Evolutionary conservation across 495 filamentous ascomycete genomes (phyloP).

Genomic region (Xylaria acuta): DNA sequence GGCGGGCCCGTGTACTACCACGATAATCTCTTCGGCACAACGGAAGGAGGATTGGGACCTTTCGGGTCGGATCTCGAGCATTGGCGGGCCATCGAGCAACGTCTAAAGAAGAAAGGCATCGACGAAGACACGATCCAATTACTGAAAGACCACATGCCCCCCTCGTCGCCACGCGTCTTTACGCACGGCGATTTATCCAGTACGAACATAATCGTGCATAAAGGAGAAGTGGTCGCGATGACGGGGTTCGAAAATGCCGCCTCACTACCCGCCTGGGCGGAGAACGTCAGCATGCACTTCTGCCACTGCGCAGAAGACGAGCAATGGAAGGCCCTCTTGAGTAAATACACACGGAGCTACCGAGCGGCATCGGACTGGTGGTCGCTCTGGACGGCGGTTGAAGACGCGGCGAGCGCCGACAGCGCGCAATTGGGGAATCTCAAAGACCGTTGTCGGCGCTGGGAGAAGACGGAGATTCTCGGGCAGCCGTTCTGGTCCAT

Average conservation of each 20-base stretch:
- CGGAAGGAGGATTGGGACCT: conserved; percentile 29
- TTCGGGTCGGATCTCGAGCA: conserved; percentile 32
- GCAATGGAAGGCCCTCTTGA: conserved; percentile 39
- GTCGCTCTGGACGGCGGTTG: conserved; percentile 34
- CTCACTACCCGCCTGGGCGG: conserved; percentile 36
- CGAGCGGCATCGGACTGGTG: conserved; percentile 36
- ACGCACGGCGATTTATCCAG: conserved; percentile 38
- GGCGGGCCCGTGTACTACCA: conserved; percentile 30
- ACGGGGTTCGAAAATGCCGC: conserved; percentile 36
- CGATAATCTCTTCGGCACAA: conserved; percentile 30
- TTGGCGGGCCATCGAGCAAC: conserved; percentile 28
- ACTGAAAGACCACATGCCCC: conserved; percentile 33
- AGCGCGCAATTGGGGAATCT: neutral
- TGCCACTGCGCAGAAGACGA: conserved; percentile 37
- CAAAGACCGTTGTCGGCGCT: neutral
- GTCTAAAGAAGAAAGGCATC: conserved; percentile 21
- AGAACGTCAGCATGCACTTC: conserved; percentile 35
- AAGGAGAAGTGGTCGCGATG: conserved; percentile 30
- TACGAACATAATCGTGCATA: conserved; percentile 30
- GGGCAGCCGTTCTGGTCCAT: neutral
- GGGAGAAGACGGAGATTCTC: conserved; percentile 8
- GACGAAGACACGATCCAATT: conserved; percentile 24
- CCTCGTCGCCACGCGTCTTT: conserved; percentile 34
- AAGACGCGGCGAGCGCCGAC: too few relatives aligned
- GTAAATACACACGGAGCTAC: conserved; percentile 25